Conservation (phyloP, 1,284 basidiomycete species). For the Phlebopus sp. region DNA sequence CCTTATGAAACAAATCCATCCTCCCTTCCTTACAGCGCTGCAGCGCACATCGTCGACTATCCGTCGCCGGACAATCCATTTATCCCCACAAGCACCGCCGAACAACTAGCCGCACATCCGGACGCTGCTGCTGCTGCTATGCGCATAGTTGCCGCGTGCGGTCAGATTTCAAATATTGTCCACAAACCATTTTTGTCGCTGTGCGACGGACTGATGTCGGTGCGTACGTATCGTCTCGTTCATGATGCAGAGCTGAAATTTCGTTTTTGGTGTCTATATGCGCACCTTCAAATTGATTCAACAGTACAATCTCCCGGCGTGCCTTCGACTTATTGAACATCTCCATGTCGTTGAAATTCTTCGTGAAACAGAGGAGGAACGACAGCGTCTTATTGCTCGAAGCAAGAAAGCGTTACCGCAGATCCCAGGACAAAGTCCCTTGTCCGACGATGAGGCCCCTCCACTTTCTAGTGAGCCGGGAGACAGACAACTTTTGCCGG, state of each 20-base stretch:
- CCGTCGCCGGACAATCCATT: constrained; percentile 54
- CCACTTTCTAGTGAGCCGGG: neutral
- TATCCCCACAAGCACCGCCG: constrained; percentile 44
- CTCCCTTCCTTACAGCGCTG: constrained; percentile 2
- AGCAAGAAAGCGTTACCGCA: neutral
- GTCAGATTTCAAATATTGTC: constrained; percentile 59
- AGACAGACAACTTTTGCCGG: neutral
- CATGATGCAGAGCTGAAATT: neutral
- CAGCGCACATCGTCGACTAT: constrained; percentile 44
- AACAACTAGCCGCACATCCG: constrained; percentile 56
- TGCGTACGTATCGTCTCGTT: constrained; percentile 33
- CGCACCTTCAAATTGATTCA: constrained; percentile 1
- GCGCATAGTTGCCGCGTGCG: constrained; percentile 63
- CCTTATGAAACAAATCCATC: constrained; percentile 8
- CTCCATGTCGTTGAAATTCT: constrained; percentile 66
- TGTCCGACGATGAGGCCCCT: too few relatives aligned
- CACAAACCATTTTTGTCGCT: constrained; percentile 65
- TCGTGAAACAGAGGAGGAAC: constrained; percentile 48
- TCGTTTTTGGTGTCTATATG: neutral
- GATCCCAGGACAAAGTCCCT: neutral
- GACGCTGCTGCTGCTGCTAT: constrained; percentile 56
- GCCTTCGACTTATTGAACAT: constrained; percentile 64
- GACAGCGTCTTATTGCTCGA: neutral
- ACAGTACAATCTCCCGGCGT: constrained; percentile 69
- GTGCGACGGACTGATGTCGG: constrained; percentile 65